A percentile compares a stretch with the other conserved stretches of the same genome.
phyloP scores from a whole-genome alignment of 176 grass and related monocot genomes.

The Alloteropsis semialata region DNA sequence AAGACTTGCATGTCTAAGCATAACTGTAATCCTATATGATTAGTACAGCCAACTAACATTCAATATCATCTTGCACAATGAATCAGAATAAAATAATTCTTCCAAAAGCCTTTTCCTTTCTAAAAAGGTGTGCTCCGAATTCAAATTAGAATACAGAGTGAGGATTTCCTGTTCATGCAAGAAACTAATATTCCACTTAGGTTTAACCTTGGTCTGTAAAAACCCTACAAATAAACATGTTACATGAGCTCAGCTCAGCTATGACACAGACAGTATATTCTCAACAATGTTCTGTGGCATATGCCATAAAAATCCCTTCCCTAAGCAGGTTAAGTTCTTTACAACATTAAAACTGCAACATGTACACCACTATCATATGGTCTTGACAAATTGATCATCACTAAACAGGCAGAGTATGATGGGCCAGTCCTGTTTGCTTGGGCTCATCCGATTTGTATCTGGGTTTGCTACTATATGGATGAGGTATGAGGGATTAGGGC shows the following conservation, averaged over 20 bases:
- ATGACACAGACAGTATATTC: background rate
- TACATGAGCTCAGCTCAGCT: background rate
- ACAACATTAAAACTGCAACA: background rate
- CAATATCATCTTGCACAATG: background rate
- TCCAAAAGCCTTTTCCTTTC: background rate
- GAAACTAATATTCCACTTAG: background rate
- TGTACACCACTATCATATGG: background rate
- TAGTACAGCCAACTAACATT: background rate
- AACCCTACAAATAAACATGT: background rate
- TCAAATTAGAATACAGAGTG: background rate
- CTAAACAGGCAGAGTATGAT: background rate
- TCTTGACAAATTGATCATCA: background rate
- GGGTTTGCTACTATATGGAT: background rate
- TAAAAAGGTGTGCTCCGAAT: background rate
- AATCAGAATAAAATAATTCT: background rate
- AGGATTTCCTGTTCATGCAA: background rate
- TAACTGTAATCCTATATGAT: background rate
- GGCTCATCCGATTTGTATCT: background rate
- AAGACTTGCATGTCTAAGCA: conserved; percentile 2
- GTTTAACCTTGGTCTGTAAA: background rate
- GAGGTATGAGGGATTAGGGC: background rate
- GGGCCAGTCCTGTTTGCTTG: background rate
- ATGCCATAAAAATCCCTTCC: background rate
- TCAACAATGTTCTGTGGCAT: background rate
- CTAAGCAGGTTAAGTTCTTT: background rate